phyloP scores from a whole-genome alignment of 495 filamentous ascomycete genomes.

The Bryoglossum gracile region DNA sequence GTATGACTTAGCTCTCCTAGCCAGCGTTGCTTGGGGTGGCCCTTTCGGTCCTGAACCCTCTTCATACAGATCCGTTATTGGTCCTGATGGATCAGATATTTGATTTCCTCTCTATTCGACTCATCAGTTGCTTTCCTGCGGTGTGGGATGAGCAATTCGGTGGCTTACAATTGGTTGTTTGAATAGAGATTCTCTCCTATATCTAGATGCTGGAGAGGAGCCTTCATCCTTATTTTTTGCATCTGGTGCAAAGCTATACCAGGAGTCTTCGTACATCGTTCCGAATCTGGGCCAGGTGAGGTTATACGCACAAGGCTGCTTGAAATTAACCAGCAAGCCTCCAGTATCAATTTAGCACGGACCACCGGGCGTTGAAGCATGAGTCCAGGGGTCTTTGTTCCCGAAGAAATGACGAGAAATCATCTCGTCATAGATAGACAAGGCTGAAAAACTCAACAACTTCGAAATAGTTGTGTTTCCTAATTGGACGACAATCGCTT shows the following conservation, averaged over 20 bases:
- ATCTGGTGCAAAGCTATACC: constrained; percentile 59
- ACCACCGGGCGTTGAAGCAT: background rate
- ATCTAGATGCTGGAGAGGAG: constrained; percentile 34
- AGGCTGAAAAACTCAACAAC: constrained; percentile 16
- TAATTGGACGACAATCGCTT: background rate
- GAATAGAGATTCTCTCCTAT: constrained; percentile 57
- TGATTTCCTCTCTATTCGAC: constrained; percentile 34
- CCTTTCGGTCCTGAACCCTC: constrained; percentile 41
- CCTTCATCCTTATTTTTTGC: constrained; percentile 38
- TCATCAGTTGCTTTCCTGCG: too few relatives aligned
- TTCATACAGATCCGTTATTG: constrained; percentile 42
- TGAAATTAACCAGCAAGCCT: background rate
- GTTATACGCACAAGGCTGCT: background rate
- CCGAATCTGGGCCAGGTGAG: background rate
- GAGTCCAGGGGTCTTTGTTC: background rate
- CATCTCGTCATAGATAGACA: constrained; percentile 12
- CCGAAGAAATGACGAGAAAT: too few relatives aligned
- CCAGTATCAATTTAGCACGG: constrained; percentile 2
- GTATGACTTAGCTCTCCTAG: constrained; percentile 65
- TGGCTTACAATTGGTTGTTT: constrained; percentile 68
- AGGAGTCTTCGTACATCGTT: constrained; percentile 69
- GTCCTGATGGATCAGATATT: constrained; percentile 29
- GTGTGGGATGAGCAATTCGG: constrained; percentile 31
- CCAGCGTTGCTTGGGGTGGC: constrained; percentile 55
- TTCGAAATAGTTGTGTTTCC: background rate